Evolutionary conservation across 2,329 filamentous ascomycete species (phyloP).

Genomic region (Pyricularia pennisetigena): DNA sequence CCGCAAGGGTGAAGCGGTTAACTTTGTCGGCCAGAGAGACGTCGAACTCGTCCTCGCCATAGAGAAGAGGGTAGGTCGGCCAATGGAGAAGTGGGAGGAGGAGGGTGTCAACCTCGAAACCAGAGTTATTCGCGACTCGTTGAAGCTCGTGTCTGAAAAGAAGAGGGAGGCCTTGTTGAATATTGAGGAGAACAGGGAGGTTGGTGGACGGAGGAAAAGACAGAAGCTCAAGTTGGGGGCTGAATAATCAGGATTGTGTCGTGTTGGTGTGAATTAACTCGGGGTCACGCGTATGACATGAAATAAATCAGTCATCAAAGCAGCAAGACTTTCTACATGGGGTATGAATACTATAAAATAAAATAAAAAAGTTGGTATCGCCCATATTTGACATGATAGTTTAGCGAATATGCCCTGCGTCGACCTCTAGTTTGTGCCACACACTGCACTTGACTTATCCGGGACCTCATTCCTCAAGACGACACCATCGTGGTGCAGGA

Average conservation of each 20-base stretch:
- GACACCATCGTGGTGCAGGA: not conserved
- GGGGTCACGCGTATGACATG: not conserved
- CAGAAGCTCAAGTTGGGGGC: constrained; percentile 45
- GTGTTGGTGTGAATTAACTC: not conserved
- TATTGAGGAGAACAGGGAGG: constrained; percentile 86
- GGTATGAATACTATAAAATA: not conserved
- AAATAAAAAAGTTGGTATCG: no score
- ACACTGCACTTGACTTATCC: not conserved
- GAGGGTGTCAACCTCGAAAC: constrained; percentile 93
- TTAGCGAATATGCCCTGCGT: not conserved
- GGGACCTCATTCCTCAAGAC: not conserved
- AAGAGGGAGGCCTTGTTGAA: constrained; percentile 85
- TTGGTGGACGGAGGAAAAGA: constrained; percentile 71
- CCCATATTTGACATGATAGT: not conserved
- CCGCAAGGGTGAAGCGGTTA: constrained; percentile 70
- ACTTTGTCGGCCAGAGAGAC: constrained; percentile 86
- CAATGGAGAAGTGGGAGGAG: constrained; percentile 79
- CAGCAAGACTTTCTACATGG: not conserved
- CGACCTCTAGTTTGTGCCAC: not conserved
- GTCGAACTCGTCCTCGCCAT: constrained; percentile 86
- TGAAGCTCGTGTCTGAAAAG: constrained; percentile 91
- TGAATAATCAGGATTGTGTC: not conserved
- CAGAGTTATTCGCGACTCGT: constrained; percentile 69
- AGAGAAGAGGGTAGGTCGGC: constrained; percentile 67
- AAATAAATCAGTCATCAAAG: not conserved